Conservation (phyloP, 129 eudicot genomes). For the Pittosporum tobira region DNA sequence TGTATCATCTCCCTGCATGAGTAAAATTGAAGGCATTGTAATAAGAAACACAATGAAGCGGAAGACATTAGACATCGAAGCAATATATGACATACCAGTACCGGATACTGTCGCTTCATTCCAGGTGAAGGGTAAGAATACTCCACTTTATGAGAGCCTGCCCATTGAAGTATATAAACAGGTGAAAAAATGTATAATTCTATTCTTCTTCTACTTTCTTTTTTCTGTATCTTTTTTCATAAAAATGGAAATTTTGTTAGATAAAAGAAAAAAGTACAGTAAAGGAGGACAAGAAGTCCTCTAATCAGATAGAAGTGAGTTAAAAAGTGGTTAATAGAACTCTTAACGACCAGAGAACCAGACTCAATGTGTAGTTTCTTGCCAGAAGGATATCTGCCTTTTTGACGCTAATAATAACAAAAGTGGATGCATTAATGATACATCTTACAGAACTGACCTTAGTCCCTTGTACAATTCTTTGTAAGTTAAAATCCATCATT, state of each 20-base stretch:
- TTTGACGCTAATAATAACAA: no score
- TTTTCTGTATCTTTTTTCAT: background rate
- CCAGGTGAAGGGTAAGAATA: slow-evolving; percentile 19
- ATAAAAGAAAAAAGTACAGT: no score
- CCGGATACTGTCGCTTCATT: slow-evolving; percentile 35
- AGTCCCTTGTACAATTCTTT: no score
- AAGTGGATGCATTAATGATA: no score
- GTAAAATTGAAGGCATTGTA: slow-evolving; percentile 1
- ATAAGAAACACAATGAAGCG: background rate
- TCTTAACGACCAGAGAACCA: background rate
- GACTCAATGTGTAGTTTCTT: background rate
- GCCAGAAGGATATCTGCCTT: background rate
- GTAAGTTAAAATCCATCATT: no score
- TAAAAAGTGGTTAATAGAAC: no score
- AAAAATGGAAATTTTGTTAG: no score
- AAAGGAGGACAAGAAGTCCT: no score
- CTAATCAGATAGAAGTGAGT: no score
- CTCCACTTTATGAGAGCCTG: slow-evolving; percentile 20
- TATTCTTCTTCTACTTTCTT: background rate
- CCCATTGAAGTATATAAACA: slow-evolving; percentile 14
- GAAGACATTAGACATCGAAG: background rate
- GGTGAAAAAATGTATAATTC: slow-evolving; percentile 2
- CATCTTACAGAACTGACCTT: no score
- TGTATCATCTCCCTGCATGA: slow-evolving; percentile 38
- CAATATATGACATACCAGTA: slow-evolving; percentile 25